Base-by-base conservation (phyloP, 345 rosid genomes). In the Salix udensis region DNA sequence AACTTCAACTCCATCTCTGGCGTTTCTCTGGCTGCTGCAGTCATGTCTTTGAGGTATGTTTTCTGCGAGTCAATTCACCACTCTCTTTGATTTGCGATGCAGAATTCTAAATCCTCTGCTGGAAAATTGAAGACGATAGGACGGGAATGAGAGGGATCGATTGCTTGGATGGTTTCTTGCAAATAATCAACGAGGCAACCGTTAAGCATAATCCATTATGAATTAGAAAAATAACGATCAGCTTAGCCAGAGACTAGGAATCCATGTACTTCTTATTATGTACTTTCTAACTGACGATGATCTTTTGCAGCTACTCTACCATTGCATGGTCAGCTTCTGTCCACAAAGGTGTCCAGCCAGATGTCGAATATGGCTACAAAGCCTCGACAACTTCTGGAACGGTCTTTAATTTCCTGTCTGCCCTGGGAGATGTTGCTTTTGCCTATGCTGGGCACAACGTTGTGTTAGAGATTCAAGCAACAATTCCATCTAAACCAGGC, bases 381-480 rank as follows among this genome's bases (percentile, higher is more conserved):
- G 74, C 84, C 55, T 23, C 73, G 23, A 76, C 24, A 11, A 39
- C 71, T 4, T 2, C 80, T 31, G 84, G 80, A 70, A 73, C 77
- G 14, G 64, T 76, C 6, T 76, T 81, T 14, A 48, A 81, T 36
- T 81, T 77, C 72, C 62, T 81, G 1, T 42, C 70, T 24, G 80
- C 84, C 23, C 39, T 81, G n/a, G 84, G 84, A 1, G 84, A 81
- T 39, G 77, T 81, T 3, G 84, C 84, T 26, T 81, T 81, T 60
- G 84, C 84, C 11, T 77, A 81, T 48, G 84, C 84, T 67, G 84
- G 84, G 9, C 84, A 81, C 65, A 81, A 81, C 40, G 84, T 81
- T 13, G 84, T 81, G 55, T 40, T 81, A 48, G 84, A 81, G 69
- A 81, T 81, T 73, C 84, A 81, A 73, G 84, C 84, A 23, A 76